These are phyloP conservation scores for Cladosporium cucumerinum DNA, from an alignment of 2,329 filamentous ascomycete genomes.

Conservation along the genomic window DNA sequence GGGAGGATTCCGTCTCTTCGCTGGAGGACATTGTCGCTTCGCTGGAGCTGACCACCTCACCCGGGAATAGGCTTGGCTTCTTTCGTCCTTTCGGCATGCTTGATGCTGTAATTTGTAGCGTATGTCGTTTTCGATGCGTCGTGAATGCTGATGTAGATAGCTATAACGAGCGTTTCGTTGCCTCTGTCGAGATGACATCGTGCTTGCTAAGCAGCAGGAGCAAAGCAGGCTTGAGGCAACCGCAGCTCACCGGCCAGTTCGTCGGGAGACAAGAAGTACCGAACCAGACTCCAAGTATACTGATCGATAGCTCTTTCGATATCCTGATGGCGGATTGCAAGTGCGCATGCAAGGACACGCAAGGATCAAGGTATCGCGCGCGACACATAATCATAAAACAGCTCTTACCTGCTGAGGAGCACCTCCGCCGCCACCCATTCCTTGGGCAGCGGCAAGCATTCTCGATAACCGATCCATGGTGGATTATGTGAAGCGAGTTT, in stretches of 20 bases:
- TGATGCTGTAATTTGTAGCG: neutral
- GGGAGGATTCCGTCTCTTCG: neutral
- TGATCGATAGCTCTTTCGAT: neutral
- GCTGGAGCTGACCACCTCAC: neutral
- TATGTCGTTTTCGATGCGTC: neutral
- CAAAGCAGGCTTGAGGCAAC: neutral
- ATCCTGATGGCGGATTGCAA: neutral
- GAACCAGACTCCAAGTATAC: neutral
- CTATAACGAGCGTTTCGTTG: neutral
- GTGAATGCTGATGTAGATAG: neutral
- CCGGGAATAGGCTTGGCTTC: neutral
- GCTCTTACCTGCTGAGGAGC: constrained; percentile 61
- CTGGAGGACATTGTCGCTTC: neutral
- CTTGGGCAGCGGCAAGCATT: constrained; percentile 73
- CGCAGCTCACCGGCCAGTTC: neutral
- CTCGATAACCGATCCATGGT: constrained; percentile 88
- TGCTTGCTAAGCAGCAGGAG: neutral
- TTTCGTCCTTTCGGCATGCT: neutral
- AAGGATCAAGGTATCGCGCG: constrained; percentile 1
- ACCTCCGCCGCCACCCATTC: constrained; percentile 64
- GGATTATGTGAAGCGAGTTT: constrained; percentile 20
- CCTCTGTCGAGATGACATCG: neutral
- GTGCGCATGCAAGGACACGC: constrained; percentile 1
- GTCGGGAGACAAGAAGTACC: neutral
- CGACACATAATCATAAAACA: neutral